phyloP scores from a whole-genome alignment of 805 yeast genomes.

The Schwanniomyces pseudopolymorphus region DNA sequence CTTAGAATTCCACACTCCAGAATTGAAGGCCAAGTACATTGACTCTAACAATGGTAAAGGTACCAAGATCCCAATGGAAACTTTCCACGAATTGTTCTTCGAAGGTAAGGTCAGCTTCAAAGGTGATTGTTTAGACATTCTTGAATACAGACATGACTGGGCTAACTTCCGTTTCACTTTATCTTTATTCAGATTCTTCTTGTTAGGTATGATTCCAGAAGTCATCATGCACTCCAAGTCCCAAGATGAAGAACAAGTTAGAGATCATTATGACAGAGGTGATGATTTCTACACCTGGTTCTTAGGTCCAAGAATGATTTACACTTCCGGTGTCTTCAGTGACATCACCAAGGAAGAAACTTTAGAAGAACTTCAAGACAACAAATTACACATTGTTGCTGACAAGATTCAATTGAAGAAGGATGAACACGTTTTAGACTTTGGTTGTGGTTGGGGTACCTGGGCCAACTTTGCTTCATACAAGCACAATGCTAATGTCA shows the following conservation, averaged over 20 bases:
- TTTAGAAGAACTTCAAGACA: conserved; percentile 81
- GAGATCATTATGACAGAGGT: conserved; percentile 95
- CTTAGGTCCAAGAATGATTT: conserved; percentile 91
- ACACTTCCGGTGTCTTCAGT: conserved; percentile 80
- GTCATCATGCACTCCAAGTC: conserved; percentile 88
- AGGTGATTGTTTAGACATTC: conserved; percentile 79
- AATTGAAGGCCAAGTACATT: conserved; percentile 61
- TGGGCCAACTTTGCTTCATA: conserved; percentile 81
- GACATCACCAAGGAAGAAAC: conserved; percentile 73
- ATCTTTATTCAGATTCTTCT: conserved; percentile 73
- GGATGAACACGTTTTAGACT: conserved; percentile 76
- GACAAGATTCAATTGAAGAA: conserved; percentile 74
- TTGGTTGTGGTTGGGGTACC: conserved; percentile 98
- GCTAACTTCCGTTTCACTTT: conserved; percentile 76
- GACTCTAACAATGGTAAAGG: conserved; percentile 54
- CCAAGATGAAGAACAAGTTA: conserved; percentile 94
- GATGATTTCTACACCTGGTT: conserved; percentile 94
- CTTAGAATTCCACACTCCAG: conserved; percentile 77
- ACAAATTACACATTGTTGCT: conserved; percentile 83
- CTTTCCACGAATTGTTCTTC: conserved; percentile 86
- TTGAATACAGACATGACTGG: conserved; percentile 93
- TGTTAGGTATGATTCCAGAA: conserved; percentile 89
- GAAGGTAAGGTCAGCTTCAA: conserved; percentile 81
- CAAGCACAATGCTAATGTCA: conserved; percentile 79
- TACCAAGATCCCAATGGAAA: conserved; percentile 85